Evolutionary conservation across 805 yeast species (phyloP).

Genomic region (Sugiyamaella valdiviana): DNA sequence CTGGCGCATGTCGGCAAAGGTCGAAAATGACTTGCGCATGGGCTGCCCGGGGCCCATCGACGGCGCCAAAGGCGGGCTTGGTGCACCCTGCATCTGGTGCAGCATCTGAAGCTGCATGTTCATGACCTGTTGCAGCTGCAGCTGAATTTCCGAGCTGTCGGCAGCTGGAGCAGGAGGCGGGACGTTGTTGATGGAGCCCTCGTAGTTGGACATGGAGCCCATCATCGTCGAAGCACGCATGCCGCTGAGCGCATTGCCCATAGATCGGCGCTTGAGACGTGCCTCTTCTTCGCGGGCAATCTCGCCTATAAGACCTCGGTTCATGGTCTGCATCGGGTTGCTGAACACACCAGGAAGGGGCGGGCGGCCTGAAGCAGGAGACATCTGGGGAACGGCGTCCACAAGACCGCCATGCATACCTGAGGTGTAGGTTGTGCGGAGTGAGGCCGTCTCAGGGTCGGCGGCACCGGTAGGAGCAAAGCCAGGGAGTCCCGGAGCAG

Average conservation of each 20-base stretch:
- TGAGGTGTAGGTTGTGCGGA: conserved; percentile 14
- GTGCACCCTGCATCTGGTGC: conserved; percentile 18
- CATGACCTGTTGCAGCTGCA: conserved; percentile 30
- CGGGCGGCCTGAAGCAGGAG: conserved; percentile 3
- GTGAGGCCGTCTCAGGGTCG: conserved; percentile 9
- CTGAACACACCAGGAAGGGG: conserved; percentile 25
- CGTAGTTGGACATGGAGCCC: conserved; percentile 2
- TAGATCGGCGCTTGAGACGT: conserved; percentile 25
- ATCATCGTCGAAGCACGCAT: conserved; percentile 13
- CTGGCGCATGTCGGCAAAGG: neutral
- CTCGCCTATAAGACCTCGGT: conserved; percentile 36
- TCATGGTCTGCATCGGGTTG: conserved; percentile 12
- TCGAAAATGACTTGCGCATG: neutral
- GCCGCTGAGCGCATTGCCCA: conserved; percentile 12
- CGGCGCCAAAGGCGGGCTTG: neutral
- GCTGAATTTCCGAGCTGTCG: conserved; percentile 23
- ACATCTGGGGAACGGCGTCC: neutral
- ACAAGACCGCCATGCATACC: neutral
- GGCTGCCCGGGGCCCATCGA: neutral
- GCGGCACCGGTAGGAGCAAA: neutral
- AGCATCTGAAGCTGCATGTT: conserved; percentile 30
- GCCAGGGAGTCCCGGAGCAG: conserved; percentile 15
- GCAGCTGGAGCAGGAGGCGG: conserved; percentile 6
- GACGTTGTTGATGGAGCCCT: conserved; percentile 11
- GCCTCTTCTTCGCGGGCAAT: conserved; percentile 37